phyloP scores from a whole-genome alignment of 129 eudicot genomes.

The Flaveria robusta region DNA sequence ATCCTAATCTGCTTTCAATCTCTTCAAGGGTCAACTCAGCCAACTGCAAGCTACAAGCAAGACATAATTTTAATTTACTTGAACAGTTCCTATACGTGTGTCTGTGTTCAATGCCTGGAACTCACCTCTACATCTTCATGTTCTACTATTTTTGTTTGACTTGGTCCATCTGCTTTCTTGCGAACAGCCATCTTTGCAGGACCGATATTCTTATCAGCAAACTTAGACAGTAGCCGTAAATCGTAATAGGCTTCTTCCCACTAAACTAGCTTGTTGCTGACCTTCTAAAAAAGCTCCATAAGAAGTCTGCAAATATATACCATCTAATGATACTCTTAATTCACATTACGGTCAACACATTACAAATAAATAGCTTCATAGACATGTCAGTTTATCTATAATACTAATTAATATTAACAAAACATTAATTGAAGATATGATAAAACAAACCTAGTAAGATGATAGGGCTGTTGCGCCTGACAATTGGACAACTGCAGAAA shows the following conservation, averaged over 20 bases:
- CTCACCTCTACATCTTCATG: slow-evolving; percentile 94
- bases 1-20: too few relatives aligned
- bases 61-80: too few relatives aligned
- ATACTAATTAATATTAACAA: neutral
- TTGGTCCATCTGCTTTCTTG: slow-evolving; percentile 80
- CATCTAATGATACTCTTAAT: neutral
- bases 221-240: slow-evolving; percentile 58
- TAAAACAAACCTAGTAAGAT: too few relatives aligned
- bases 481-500: too few relatives aligned
- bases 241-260: slow-evolving; percentile 73
- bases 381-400: neutral
- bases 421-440: neutral
- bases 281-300: slow-evolving; percentile 59
- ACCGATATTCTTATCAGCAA: slow-evolving; percentile 28
- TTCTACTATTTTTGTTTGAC: slow-evolving; percentile 64
- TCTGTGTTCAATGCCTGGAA: neutral
- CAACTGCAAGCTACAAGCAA: slow-evolving; percentile 52
- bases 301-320: slow-evolving; percentile 50
- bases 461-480: slow-evolving; percentile 39
- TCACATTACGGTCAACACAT: neutral
- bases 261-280: slow-evolving; percentile 99
- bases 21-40: slow-evolving; percentile 81
- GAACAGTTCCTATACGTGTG: neutral
- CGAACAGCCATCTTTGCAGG: slow-evolving; percentile 46
- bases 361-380: neutral